phyloP scores from a whole-genome alignment of 2,329 filamentous ascomycete genomes.

The Penicillium sp. region DNA sequence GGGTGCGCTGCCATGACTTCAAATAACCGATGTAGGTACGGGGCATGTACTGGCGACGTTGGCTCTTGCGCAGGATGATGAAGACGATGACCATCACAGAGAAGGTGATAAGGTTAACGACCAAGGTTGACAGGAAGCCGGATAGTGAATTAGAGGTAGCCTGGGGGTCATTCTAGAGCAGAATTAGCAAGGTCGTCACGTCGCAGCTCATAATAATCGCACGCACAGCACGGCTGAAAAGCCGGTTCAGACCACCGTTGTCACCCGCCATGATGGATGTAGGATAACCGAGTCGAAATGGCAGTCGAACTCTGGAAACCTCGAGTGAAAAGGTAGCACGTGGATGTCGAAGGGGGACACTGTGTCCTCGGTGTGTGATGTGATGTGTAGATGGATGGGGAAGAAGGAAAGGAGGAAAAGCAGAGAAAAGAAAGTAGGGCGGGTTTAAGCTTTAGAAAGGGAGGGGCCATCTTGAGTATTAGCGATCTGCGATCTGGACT shows the following conservation, averaged over 20 bases:
- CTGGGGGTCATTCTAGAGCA: conserved; percentile 16
- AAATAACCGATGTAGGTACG: conserved; percentile 60
- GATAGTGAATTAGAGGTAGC: conserved; percentile 44
- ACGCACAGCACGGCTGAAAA: conserved; percentile 19
- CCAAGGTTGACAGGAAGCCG: conserved; percentile 54
- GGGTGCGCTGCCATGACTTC: conserved; percentile 60
- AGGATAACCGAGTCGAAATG: neutral
- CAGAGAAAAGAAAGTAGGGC: conserved; percentile 7
- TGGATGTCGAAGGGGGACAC: conserved; percentile 1
- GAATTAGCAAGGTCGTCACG: conserved; percentile 6
- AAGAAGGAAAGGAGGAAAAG: conserved; percentile 1
- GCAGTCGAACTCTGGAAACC: neutral
- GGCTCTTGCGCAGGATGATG: conserved; percentile 53
- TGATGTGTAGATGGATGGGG: neutral
- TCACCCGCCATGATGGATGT: conserved; percentile 20
- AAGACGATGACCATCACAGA: conserved; percentile 55
- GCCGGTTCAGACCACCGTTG: conserved; percentile 17
- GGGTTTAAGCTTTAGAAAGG: conserved; percentile 22
- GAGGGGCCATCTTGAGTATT: conserved; percentile 16
- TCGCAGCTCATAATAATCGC: neutral
- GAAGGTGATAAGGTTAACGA: conserved; percentile 51
- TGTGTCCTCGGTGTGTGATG: neutral
- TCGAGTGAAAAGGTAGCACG: conserved; percentile 3
- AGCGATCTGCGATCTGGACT: conserved; percentile 21
- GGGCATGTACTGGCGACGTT: conserved; percentile 58